These are phyloP conservation scores for Candida tallmaniae DNA, from an alignment of 805 yeast genomes.

Conservation along the genomic window DNA sequence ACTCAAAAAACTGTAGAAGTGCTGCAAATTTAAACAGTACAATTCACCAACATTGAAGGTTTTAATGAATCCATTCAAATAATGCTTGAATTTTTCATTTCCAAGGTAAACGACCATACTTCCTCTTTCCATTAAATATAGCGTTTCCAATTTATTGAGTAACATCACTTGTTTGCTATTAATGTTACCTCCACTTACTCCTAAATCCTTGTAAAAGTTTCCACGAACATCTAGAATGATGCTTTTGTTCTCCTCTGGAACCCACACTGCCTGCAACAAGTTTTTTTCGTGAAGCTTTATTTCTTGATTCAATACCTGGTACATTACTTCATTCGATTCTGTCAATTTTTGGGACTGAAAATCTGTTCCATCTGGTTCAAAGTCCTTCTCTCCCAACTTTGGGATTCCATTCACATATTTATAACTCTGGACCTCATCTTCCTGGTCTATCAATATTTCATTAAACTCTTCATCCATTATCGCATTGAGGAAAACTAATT, in stretches of 20 bases:
- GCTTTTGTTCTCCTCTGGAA: conserved; percentile 20
- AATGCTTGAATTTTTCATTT: conserved; percentile 16
- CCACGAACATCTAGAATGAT: conserved; percentile 57
- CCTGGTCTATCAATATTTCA: conserved; percentile 8
- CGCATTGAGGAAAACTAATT: no score
- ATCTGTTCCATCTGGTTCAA: conserved; percentile 72
- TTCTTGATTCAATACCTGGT: conserved; percentile 46
- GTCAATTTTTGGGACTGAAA: conserved; percentile 46
- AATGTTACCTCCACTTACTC: conserved; percentile 38
- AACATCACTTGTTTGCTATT: conserved; percentile 31
- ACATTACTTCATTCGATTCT: conserved; percentile 67
- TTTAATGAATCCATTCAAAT: conserved; percentile 13
- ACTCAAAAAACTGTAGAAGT: conserved; percentile 44
- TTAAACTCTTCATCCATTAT: conserved; percentile 5
- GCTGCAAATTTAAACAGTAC: conserved; percentile 53
- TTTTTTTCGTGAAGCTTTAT: conserved; percentile 45
- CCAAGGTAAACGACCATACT: conserved; percentile 28
- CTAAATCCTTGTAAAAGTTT: conserved; percentile 68
- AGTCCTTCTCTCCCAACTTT: conserved; percentile 80
- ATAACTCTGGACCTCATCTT: conserved; percentile 37
- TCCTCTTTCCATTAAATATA: conserved; percentile 82
- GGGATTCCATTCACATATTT: conserved; percentile 32
- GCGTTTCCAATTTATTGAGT: conserved; percentile 62
- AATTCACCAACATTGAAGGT: conserved; percentile 20
- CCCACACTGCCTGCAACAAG: conserved; percentile 48